Conservation (phyloP, 2,329 filamentous ascomycete species). For the Beauveria sp. region DNA sequence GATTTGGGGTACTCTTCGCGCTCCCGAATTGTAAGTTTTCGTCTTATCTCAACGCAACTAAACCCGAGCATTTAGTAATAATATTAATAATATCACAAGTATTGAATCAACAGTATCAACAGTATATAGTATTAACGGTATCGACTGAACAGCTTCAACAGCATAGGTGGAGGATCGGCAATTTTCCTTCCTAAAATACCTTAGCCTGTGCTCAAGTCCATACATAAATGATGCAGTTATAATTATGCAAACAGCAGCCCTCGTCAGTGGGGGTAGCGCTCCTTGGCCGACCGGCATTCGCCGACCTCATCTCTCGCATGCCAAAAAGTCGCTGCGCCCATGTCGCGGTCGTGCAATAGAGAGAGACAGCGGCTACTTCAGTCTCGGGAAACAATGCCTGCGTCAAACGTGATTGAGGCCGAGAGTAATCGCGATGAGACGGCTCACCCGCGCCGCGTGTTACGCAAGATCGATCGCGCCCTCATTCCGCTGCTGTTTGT, state of each 20-base stretch:
- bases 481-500: conserved; percentile 50
- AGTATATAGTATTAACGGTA: no score
- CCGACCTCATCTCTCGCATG: background rate
- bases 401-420: background rate
- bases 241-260: no score
- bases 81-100: no score
- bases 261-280: background rate
- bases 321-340: background rate
- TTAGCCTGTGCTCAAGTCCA: no score
- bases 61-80: no score
- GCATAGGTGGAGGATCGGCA: no score
- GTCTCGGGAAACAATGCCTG: background rate
- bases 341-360: background rate
- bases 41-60: no score
- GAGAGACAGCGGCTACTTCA: background rate
- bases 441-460: conserved; percentile 26
- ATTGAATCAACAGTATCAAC: no score
- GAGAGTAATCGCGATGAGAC: conserved; percentile 10
- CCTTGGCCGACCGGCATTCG: background rate
- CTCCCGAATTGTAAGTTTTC: no score
- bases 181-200: no score
- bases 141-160: no score
- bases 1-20: background rate
- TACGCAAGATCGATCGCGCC: conserved; percentile 48
- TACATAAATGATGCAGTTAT: no score